Percentiles rank a stretch among this genome's conserved stretches.
Evolutionary conservation across 495 filamentous ascomycete genomes (phyloP).

Genomic region (Aspergillus steynii): DNA sequence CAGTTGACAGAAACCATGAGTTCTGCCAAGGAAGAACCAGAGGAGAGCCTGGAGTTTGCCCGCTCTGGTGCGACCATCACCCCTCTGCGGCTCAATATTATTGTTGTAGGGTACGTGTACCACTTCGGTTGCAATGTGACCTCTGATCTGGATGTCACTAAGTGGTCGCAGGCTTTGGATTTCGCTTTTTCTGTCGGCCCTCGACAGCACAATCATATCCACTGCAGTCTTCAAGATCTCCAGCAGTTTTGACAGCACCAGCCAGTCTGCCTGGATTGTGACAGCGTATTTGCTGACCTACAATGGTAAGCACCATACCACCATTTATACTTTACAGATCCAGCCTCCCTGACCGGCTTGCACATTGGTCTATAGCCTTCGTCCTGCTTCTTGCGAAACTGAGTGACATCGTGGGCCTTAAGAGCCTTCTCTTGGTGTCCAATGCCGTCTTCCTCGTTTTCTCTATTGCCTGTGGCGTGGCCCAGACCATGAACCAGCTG

Average conservation of each 20-base stretch:
- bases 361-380: slow-evolving; percentile 1
- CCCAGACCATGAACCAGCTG: slow-evolving; percentile 7
- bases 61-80: too few relatives aligned
- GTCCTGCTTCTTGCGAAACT: slow-evolving; percentile 4
- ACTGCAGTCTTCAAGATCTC: slow-evolving; percentile 6
- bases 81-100: too few relatives aligned
- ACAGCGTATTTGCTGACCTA: slow-evolving; percentile 8
- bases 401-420: slow-evolving; percentile 8
- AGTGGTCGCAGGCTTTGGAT: too few relatives aligned
- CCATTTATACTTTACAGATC: too few relatives aligned
- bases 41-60: too few relatives aligned
- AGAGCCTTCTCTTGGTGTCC: background rate
- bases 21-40: too few relatives aligned
- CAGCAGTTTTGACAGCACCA: background rate
- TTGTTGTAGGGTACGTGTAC: too few relatives aligned
- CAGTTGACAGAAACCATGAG: too few relatives aligned
- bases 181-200: slow-evolving; percentile 9
- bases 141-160: too few relatives aligned
- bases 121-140: too few relatives aligned
- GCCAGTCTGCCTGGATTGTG: slow-evolving; percentile 8
- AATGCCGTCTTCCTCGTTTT: slow-evolving; percentile 7
- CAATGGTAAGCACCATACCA: background rate
- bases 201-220: slow-evolving; percentile 13
- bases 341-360: background rate
- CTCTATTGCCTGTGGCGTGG: slow-evolving; percentile 5